Base-by-base conservation (phyloP, 768 basidiomycete genomes). In the Pleurotus ostreatus region DNA sequence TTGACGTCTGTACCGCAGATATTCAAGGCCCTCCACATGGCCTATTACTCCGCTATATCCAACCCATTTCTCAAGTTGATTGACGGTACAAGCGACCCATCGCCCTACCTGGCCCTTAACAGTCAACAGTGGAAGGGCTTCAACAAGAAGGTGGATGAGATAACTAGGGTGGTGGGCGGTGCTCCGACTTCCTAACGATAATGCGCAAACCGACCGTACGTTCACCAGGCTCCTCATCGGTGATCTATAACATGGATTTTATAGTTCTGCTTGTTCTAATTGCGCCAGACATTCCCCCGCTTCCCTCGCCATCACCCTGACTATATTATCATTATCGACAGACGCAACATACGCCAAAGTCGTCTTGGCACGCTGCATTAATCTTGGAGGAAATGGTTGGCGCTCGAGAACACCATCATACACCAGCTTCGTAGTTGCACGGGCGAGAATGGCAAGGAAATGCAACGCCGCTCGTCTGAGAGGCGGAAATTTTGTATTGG, bases 21-120 rank as follows among this genome's bases (percentile, higher is more conserved):
- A 41, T 94, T 94, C 78, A 89, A 87, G 65, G 91, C 94, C 7
- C 69, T 95, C 53, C 93, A 96, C 65, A 88, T 90, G 75, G 89
- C 91, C 0, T 94, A 94, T 70, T 89, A 92, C 60, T 78, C 80
- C 37, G 81, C 93, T 20, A 79, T 92, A 47, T 87, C 90, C 41
- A 94, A 95, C 63, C 94, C 94, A 2, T 94, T 96, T 72, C 75
- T 94, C 52, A 85, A 79, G 57, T 74, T 89, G n/a, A 76, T 83
- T 59, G 84, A 85, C 39, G 68, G 70, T 5, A 67, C 67, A 7
- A 71, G 69, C 59, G 88, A 89, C 60, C 79, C 80, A 44, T 70
- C 76, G 0, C 76, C 80, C 8, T 76, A 84, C 49, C 75, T 89
- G 39, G 70, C 75, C 12, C 83, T 84, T 15, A 87, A 86, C 56